Evolutionary conservation across 495 filamentous ascomycete species (phyloP), one percentile per base, ranked within the genome.

Genomic region (Aspergillus steynii): DNA sequence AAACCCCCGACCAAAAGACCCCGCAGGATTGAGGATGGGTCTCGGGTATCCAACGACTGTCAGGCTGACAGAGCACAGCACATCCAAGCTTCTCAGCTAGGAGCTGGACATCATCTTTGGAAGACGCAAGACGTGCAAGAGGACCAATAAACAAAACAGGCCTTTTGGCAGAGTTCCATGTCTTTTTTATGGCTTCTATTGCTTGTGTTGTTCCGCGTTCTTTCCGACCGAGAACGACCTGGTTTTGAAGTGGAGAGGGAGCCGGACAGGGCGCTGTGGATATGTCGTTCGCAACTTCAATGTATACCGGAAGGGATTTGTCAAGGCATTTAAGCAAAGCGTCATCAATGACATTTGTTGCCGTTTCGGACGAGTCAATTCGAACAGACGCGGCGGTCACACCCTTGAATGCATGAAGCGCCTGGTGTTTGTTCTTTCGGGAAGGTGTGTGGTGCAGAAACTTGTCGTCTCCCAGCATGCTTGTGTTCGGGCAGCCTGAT

Each of bases 401-500:
- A 5, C 50, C 62, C 14, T 54, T 25, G 20, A 53, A 64, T 2
- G 50, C 50, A 12, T 48, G 47, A 1, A 64, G 49, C 1, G 57
- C 42, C 26, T 64, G 62, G 10, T 64, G 34, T 27, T 42, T 60
- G 50, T 64, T 54, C 1, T 31, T 9, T 27, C 28, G 27, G 2
- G 29, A 54, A 1, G 53, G 58, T 0, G 62, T 60, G 42, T 64
- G 62, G 20, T 64, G 62, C 12, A 60, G 14, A 1, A 48, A 50
- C 4, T 58, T 52, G 28, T 50, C 32, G 4, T 27, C n/a, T 4
- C 6, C 34, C 0, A 63, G 32, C 25, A 53, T 48, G 12, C 2
- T 42, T 1, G 55, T 53, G 0, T n/a, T 12, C 0, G 69, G 69
- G n/a, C 61, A 58, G 0, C 90, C 91, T 26, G 93, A 89, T 51